A percentile compares a stretch with the other conserved stretches of the same genome.
phyloP scores from a whole-genome alignment of 2,329 filamentous ascomycete species.

The Ophiostoma quercus region DNA sequence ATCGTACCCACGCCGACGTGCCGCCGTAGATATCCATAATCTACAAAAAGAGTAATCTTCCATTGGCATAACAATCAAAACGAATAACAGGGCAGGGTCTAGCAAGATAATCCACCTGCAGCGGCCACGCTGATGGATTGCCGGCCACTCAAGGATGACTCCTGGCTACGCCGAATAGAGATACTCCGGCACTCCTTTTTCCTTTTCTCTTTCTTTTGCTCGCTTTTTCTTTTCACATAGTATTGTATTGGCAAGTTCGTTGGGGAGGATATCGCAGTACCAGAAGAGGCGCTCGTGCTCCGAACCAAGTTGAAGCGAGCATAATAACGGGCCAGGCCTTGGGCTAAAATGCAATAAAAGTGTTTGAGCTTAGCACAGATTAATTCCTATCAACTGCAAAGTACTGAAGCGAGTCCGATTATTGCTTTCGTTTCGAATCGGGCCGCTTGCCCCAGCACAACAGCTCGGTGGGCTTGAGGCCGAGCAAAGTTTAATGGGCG shows the following conservation, averaged over 20 bases:
- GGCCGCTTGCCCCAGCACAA: slow-evolving; percentile 18
- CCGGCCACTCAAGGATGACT: neutral
- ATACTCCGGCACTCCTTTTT: neutral
- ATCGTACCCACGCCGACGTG: slow-evolving; percentile 14
- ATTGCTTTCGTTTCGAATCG: slow-evolving; percentile 19
- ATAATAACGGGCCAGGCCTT: neutral
- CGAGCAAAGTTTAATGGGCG: neutral
- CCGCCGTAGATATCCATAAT: slow-evolving; percentile 1
- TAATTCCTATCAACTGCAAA: neutral
- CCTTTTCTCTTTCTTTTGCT: neutral
- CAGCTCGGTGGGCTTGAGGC: neutral
- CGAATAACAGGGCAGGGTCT: neutral
- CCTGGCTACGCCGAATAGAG: slow-evolving; percentile 1
- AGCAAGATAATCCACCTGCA: neutral
- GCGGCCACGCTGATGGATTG: neutral
- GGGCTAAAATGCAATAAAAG: neutral
- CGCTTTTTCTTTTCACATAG: too few relatives aligned
- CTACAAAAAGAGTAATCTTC: too few relatives aligned
- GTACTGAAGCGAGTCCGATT: neutral
- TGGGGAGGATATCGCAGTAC: neutral
- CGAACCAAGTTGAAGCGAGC: neutral
- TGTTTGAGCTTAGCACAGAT: neutral
- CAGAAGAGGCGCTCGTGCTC: neutral
- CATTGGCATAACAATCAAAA: neutral
- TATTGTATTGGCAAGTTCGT: neutral